Percentiles rank a stretch among this genome's conserved stretches.
Evolutionary conservation across 352 stramenopile genomes (phyloP).

Genomic region (Pythium myriotylum): DNA sequence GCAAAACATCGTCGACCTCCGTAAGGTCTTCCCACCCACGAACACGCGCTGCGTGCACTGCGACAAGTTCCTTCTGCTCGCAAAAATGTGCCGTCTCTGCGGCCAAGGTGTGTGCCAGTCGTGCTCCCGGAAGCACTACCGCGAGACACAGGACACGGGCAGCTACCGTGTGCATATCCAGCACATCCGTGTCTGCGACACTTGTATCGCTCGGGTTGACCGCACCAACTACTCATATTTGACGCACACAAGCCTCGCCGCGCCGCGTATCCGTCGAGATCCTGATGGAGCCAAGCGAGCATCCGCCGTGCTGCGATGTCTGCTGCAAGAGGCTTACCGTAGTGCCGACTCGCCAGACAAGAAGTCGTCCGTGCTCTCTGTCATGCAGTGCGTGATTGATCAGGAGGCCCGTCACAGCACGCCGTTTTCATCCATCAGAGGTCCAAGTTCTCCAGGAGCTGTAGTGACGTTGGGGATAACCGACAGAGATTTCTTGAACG

Average conservation of each 20-base stretch:
- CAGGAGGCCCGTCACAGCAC: conserved; percentile 16
- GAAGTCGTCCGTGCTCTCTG: conserved; percentile 41
- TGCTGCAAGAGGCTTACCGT: conserved; percentile 42
- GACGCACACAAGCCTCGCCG: conserved; percentile 28
- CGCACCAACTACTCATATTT: conserved; percentile 57
- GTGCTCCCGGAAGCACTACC: conserved; percentile 44
- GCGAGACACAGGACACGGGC: conserved; percentile 13
- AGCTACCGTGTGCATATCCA: conserved; percentile 24
- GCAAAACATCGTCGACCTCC: conserved; percentile 50
- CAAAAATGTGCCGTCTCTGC: conserved; percentile 62
- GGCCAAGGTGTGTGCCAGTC: conserved; percentile 56
- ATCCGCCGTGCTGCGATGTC: conserved; percentile 35
- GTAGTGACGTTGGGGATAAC: conserved; percentile 14
- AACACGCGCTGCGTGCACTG: conserved; percentile 66
- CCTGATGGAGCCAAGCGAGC: conserved; percentile 21
- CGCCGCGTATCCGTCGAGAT: conserved; percentile 34
- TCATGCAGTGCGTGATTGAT: conserved; percentile 52
- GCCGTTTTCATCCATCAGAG: background rate
- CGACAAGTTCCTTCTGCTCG: conserved; percentile 51
- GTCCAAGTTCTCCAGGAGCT: background rate
- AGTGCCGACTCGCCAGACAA: conserved; percentile 34
- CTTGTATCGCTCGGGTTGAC: conserved; percentile 61
- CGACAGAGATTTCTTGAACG: conserved; percentile 5
- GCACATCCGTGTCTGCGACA: conserved; percentile 50
- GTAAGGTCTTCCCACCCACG: conserved; percentile 36